Conservation (phyloP, 169 alveolate species). For the Eimeria necatrix region DNA sequence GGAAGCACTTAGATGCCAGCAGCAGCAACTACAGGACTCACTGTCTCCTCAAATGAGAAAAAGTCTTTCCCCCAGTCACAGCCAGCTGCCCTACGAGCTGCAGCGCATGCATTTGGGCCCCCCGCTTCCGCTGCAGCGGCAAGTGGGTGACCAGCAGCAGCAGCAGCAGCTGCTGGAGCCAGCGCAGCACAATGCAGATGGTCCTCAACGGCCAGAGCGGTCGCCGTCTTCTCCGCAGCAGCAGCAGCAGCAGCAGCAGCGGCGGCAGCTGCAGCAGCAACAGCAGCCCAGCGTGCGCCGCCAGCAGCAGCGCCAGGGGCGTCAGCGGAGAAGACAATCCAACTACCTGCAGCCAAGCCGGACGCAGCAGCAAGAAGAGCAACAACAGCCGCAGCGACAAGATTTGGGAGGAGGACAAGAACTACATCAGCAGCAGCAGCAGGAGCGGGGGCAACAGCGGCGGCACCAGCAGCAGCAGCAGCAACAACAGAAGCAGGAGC, state of each 20-base stretch:
- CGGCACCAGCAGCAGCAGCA: background rate
- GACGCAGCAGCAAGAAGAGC: background rate
- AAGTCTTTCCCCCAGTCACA: background rate
- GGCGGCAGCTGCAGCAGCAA: background rate
- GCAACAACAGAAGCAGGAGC: conserved; percentile 2
- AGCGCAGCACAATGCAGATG: conserved; percentile 3
- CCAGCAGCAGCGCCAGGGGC: conserved; percentile 1
- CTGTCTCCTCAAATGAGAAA: background rate
- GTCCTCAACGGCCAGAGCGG: background rate
- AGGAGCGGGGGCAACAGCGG: background rate
- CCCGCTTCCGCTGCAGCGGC: conserved; percentile 17
- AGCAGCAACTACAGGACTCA: background rate
- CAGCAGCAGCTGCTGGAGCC: conserved; percentile 14
- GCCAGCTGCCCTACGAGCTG: background rate
- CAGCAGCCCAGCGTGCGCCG: background rate
- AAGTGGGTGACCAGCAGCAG: conserved; percentile 2
- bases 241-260: conserved; percentile 2
- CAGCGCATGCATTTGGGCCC: conserved; percentile 17
- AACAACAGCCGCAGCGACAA: background rate
- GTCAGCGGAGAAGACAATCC: background rate
- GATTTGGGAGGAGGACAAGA: background rate
- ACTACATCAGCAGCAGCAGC: background rate
- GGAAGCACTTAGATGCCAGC: background rate
- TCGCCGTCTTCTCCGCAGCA: background rate
- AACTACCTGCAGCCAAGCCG: background rate